These are phyloP conservation scores for Aphanocladium album DNA, from an alignment of 2,329 filamentous ascomycete genomes.

Conservation along the genomic window DNA sequence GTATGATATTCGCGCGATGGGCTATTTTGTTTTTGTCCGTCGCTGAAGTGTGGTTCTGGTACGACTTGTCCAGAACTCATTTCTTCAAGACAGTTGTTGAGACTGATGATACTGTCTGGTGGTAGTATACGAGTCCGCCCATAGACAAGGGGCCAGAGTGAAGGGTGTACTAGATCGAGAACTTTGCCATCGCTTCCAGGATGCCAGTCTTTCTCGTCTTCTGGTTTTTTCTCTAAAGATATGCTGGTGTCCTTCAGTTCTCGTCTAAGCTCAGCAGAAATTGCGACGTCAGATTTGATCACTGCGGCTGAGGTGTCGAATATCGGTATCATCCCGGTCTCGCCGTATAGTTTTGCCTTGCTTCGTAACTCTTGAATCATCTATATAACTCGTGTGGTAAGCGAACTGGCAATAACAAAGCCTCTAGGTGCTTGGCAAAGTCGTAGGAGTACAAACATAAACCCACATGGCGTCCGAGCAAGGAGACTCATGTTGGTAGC, in stretches of 20 bases:
- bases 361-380: slow-evolving; percentile 27
- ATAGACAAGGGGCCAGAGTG: slow-evolving; percentile 56
- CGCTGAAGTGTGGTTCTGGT: too few relatives aligned
- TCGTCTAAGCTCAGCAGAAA: slow-evolving; percentile 31
- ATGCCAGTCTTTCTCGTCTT: slow-evolving; percentile 54
- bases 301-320: slow-evolving; percentile 19
- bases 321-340: too few relatives aligned
- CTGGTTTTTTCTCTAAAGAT: slow-evolving; percentile 46
- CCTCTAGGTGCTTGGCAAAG: too few relatives aligned
- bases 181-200: slow-evolving; percentile 52
- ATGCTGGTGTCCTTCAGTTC: slow-evolving; percentile 28
- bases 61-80: too few relatives aligned
- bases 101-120: too few relatives aligned
- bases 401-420: too few relatives aligned
- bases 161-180: slow-evolving; percentile 60
- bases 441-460: background rate
- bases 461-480: background rate
- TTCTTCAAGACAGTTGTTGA: too few relatives aligned
- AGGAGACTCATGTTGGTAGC: background rate
- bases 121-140: slow-evolving; percentile 23
- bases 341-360: too few relatives aligned
- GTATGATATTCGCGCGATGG: background rate
- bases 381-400: slow-evolving; percentile 14
- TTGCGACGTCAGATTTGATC: slow-evolving; percentile 26
- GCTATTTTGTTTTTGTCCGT: background rate